Evolutionary conservation across 345 rosid genomes (phyloP).

Genomic region (Camelina sativa): DNA sequence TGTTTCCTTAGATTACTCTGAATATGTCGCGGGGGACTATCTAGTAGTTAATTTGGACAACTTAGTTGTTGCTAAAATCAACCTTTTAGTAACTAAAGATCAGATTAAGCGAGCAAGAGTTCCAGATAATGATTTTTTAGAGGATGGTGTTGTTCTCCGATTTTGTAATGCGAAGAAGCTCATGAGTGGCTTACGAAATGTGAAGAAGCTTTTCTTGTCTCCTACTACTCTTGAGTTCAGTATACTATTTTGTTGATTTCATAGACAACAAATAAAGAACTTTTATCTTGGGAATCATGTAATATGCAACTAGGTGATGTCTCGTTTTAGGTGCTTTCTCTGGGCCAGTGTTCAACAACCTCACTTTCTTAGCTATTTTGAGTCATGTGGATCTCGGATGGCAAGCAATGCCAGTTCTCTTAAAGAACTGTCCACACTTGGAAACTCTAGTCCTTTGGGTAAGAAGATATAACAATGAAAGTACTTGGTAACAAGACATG

Average conservation of each 20-base stretch:
- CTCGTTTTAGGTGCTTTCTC: constrained; percentile 5
- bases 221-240: not conserved
- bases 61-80: not conserved
- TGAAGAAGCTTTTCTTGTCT: not conserved
- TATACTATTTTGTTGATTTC: not conserved
- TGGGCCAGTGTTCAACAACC: constrained; percentile 16
- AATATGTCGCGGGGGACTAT: not conserved
- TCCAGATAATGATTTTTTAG: not conserved
- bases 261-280: no score
- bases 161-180: not conserved
- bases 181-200: not conserved
- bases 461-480: no score
- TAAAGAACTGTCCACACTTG: constrained; percentile 16
- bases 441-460: not conserved
- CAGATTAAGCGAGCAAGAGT: not conserved
- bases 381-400: not conserved
- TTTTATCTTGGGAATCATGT: not conserved
- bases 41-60: not conserved
- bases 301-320: not conserved
- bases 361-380: not conserved
- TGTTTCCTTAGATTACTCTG: not conserved
- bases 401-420: constrained; percentile 26
- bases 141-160: not conserved
- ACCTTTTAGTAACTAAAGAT: not conserved
- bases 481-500: no score